These are phyloP conservation scores for Suillus placidus DNA, from an alignment of 768 basidiomycete species.

Conservation along the genomic window DNA sequence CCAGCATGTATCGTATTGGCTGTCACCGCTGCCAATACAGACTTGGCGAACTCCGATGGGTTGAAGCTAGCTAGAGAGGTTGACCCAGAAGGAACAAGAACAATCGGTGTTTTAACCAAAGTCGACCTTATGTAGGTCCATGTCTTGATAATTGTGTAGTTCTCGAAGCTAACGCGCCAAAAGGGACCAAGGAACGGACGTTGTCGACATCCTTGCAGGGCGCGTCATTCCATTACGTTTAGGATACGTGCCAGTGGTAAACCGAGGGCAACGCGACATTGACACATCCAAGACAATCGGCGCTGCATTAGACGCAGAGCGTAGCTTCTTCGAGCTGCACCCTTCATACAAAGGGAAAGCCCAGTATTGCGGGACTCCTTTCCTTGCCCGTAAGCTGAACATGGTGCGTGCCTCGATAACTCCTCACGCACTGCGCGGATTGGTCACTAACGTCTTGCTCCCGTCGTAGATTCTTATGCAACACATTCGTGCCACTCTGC, in stretches of 20 bases:
- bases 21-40: conserved; percentile 93
- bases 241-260: conserved; percentile 98
- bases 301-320: conserved; percentile 85
- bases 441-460: not conserved
- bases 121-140: conserved; percentile 91
- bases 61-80: conserved; percentile 95
- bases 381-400: conserved; percentile 92
- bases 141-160: not conserved
- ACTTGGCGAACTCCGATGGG: conserved; percentile 98
- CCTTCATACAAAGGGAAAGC: conserved; percentile 91
- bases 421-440: no score
- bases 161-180: conserved; percentile 18
- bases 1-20: conserved; percentile 96
- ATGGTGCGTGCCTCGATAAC: conserved; percentile 55
- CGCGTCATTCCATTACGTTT: conserved; percentile 94
- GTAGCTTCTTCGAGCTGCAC: conserved; percentile 94
- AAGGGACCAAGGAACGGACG: conserved; percentile 97
- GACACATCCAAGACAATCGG: conserved; percentile 85
- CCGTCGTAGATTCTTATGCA: conserved; percentile 89
- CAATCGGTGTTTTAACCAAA: conserved; percentile 98
- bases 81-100: conserved; percentile 94
- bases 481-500: conserved; percentile 96
- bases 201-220: conserved; percentile 97
- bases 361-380: conserved; percentile 96
- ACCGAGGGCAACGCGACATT: conserved; percentile 97